A percentile compares a stretch with the other conserved stretches of the same genome.
These are phyloP conservation scores for Sugiyamaella pinicola DNA, from an alignment of 1,139 yeast species.

Conservation along the genomic window DNA sequence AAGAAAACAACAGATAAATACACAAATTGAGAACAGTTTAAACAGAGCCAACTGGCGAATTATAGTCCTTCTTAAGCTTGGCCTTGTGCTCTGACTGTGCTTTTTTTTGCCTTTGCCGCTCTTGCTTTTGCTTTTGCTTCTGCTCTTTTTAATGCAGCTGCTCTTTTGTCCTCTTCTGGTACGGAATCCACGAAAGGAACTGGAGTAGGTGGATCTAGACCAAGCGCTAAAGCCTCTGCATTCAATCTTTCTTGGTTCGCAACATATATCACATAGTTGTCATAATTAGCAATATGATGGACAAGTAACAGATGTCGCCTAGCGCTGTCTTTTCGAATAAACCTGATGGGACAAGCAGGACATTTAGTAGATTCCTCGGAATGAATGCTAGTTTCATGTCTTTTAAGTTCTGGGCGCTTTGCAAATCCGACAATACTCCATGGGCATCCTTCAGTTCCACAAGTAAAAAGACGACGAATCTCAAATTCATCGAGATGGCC, in stretches of 20 bases:
- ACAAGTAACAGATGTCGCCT: slow-evolving; percentile 30
- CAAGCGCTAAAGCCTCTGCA: too few species aligned
- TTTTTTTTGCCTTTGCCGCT: too few species aligned
- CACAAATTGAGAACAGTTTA: too few species aligned
- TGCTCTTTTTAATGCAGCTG: too few species aligned
- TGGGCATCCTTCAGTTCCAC: slow-evolving; percentile 60
- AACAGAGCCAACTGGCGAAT: too few species aligned
- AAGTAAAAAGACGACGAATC: slow-evolving; percentile 49
- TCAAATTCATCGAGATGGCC: slow-evolving; percentile 51
- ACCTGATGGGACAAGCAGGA: slow-evolving; percentile 53
- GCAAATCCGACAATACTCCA: slow-evolving; percentile 63
- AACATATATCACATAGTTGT: background rate
- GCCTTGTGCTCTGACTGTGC: too few species aligned
- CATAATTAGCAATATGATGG: slow-evolving; percentile 21
- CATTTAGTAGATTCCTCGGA: slow-evolving; percentile 34
- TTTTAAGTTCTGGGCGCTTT: slow-evolving; percentile 59
- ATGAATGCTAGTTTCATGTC: slow-evolving; percentile 65
- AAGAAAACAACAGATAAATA: too few species aligned
- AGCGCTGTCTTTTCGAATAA: slow-evolving; percentile 50
- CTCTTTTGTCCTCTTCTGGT: too few species aligned
- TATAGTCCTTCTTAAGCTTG: too few species aligned
- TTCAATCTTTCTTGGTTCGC: background rate
- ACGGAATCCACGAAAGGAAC: too few species aligned
- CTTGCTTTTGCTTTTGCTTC: too few species aligned
- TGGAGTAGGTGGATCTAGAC: background rate